Base-by-base conservation (phyloP, 2,329 filamentous ascomycete genomes). In the Hypoxylon sp. region DNA sequence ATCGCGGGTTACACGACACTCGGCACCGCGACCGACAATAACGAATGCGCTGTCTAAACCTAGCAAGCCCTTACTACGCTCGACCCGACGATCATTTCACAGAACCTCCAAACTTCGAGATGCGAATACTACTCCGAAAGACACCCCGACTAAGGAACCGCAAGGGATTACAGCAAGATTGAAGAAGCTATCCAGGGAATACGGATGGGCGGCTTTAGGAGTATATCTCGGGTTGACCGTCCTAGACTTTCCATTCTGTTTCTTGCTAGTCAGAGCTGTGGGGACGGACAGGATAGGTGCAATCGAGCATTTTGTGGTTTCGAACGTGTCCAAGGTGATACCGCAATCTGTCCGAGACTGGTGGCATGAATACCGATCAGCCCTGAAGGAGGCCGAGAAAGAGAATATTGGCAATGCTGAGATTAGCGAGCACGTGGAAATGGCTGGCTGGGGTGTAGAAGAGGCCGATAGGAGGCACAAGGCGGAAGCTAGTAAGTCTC, bases 241-340 rank as follows among this genome's bases (percentile, higher is more conserved):
- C 37, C 80, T 97, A 53, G 95, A 99, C 79, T 97, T 98, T 69
- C 95, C 95, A 0, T 92, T 98, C 75, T 98, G 94, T 80, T 99
- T 97, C 80, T 79, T 97, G 56, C 87, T 95, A 8, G 95, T 99
- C 48, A 87, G 90, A 59, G 81, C 89, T 54, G 85, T 97, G 1
- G 95, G 95, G 15, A 91, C 92, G 0, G 95, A 99, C 24, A 87
- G 86, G 57, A 95, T 99, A 72, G 94, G 93, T 84, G 80, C 82
- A 69, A 75, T 85, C 70, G 92, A 95, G 76, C 85, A 93, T 61
- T 83, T 81, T n/a, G 80, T 93, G 1, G 83, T 92, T 26, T 85
- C 86, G 7, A 78, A 82, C 30, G 81, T 87, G 56, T 84, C 86
- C 74, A 81, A 79, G 30, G 58, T 87, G 7, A 85, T 93, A 56